Evolutionary conservation across 140 eudicot species (phyloP), one percentile per base, ranked within the genome.

Genomic region (Stevia rebaudiana): DNA sequence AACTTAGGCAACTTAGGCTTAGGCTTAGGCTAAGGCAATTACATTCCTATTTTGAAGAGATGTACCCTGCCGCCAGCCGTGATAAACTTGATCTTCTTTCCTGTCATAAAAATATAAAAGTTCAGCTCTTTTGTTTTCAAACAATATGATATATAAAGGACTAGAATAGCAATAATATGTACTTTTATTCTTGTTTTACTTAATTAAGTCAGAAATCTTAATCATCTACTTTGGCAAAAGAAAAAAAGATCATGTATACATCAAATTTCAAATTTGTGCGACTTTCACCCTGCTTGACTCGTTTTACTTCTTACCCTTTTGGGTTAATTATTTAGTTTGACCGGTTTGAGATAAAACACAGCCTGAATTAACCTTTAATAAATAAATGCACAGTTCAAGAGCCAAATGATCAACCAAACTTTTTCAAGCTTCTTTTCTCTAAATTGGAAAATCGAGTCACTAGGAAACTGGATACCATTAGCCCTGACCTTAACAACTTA

Each of bases 381-480:
- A n/a, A n/a, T n/a, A n/a, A n/a, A n/a, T n/a, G n/a, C n/a, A 61
- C 17, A 30, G 81, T 73, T 72, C 61, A 77, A 78, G 75, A 75
- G 82, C 76, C 98, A 79, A 74, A 91, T 96, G 96, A 77, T 91
- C 95, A 79, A 85, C 82, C 67, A 79, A 76, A 65, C 95, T 83
- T 91, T 87, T 58, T 89, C 96, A 41, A 89, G 95, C 79, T 85
- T 91, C 85, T 84, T 92, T 85, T 92, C 96, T 56, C 98, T 81
- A 18, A 82, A 83, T 81, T 92, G 98, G 84, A 82, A 83, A 64
- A 91, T 83, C 98, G 95, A 92, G 77, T 76, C 73, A 88, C 80
- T 83, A 51, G 98, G 98, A 77, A 65, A 92, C 83, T 85, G 92
- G 68, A 84, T 79, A 81, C 83, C 81, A 69, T 88, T 95, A 65